These are phyloP conservation scores for Plasmodium gaboni DNA, from an alignment of 169 alveolate genomes.

Conservation along the genomic window DNA sequence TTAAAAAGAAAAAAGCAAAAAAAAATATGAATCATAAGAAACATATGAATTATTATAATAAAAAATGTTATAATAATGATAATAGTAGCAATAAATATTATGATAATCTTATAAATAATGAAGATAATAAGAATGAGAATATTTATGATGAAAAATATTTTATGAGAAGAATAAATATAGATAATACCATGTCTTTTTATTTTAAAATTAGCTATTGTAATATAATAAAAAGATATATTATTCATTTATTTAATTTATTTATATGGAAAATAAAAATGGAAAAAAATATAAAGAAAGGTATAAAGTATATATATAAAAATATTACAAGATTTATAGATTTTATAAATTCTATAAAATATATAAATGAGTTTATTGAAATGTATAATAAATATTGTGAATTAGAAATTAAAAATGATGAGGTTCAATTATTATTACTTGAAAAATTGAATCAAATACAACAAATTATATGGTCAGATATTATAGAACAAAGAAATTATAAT, in stretches of 20 bases:
- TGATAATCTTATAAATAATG: background rate
- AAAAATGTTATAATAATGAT: background rate
- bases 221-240: conserved; percentile 23
- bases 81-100: background rate
- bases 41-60: background rate
- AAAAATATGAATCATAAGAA: background rate
- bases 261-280: conserved; percentile 34
- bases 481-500: conserved; percentile 23
- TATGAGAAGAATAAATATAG: conserved; percentile 6
- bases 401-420: conserved; percentile 13
- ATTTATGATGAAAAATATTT: background rate
- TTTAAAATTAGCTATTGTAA: conserved; percentile 21
- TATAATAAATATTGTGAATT: background rate
- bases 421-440: conserved; percentile 12
- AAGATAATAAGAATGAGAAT: background rate
- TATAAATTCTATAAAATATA: conserved; percentile 5
- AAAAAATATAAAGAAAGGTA: conserved; percentile 11
- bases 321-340: conserved; percentile 10
- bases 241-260: conserved; percentile 57
- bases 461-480: conserved; percentile 34
- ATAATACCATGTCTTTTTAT: conserved; percentile 3
- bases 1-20: conserved; percentile 1
- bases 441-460: conserved; percentile 10
- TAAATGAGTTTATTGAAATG: conserved; percentile 19
- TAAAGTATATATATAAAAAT: conserved; percentile 22